These are phyloP conservation scores for Cutaneotrichosporon sp. DNA, from an alignment of 1,284 basidiomycete species.

Conservation along the genomic window DNA sequence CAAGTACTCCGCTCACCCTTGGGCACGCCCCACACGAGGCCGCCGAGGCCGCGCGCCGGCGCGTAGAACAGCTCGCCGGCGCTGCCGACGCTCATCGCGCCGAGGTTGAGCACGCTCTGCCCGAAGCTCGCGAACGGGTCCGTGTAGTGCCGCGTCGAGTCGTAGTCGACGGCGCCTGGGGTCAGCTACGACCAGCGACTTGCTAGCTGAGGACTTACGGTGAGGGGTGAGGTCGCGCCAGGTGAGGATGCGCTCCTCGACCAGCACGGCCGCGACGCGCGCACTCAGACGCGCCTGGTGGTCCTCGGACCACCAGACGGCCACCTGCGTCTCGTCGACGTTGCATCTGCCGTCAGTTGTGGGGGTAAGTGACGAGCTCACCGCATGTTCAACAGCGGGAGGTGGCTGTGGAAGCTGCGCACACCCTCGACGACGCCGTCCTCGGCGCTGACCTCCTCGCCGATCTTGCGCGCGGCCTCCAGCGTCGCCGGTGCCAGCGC, in stretches of 20 bases:
- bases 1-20: slow-evolving; percentile 26
- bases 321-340: slow-evolving; percentile 58
- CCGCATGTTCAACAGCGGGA: slow-evolving; percentile 65
- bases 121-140: slow-evolving; percentile 43
- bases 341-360: slow-evolving; percentile 59
- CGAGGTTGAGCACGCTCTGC: slow-evolving; percentile 59
- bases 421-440: slow-evolving; percentile 60
- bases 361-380: no score
- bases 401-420: slow-evolving; percentile 63
- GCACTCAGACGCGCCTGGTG: slow-evolving; percentile 61
- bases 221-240: slow-evolving; percentile 58
- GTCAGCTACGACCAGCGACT: no score
- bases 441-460: slow-evolving; percentile 61
- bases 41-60: slow-evolving; percentile 56
- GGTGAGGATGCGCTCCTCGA: slow-evolving; percentile 57
- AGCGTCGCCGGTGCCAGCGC: slow-evolving; percentile 58
- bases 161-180: slow-evolving; percentile 61
- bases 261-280: slow-evolving; percentile 60
- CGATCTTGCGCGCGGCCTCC: slow-evolving; percentile 59
- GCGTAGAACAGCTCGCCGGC: slow-evolving; percentile 58
- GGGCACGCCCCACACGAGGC: slow-evolving; percentile 56
- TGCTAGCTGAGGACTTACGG: slow-evolving; percentile 42
- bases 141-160: slow-evolving; percentile 37
- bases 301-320: slow-evolving; percentile 64
- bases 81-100: slow-evolving; percentile 57